Evolutionary conservation across 108 stramenopile genomes (phyloP), one percentile per base, ranked within the genome.

Genomic region (Chaetoceros tenuissimus): DNA sequence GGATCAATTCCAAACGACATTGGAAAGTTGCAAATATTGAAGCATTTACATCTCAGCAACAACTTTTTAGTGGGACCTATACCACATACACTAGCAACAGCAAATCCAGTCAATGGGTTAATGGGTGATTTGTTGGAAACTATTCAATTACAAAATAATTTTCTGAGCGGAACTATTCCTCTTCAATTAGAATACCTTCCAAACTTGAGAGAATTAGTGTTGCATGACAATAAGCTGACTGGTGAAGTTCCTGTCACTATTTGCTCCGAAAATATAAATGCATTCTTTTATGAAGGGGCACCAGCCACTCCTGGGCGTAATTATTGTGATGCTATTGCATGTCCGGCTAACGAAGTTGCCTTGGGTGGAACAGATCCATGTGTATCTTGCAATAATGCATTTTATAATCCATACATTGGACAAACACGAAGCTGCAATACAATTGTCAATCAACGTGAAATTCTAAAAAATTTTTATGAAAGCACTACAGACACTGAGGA

Each of bases 121-220:
- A n/a, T n/a, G n/a, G n/a, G n/a, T n/a, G n/a, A n/a, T n/a, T n/a
- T n/a, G n/a, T n/a, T n/a, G n/a, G n/a, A n/a, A n/a, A n/a, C n/a
- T n/a, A 20, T 79, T 7, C 68, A 75, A 72, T 44, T 82, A 2
- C 78, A 82, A 52, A 51, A 63, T 59, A 82, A 82, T 54, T 59
- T 57, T 22, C 62, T 82, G 1, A 74, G 64, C 18, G 81, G 81
- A 13, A 76, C 78, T 0, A 67, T 82, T 18, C 78, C 81, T 24
- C 48, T 62, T n/a, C n/a, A n/a, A n/a, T n/a, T n/a, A n/a, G n/a
- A n/a, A n/a, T n/a, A n/a, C n/a, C n/a, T n/a, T n/a, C n/a, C n/a
- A n/a, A n/a, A n/a, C n/a, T n/a, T n/a, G n/a, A 31, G 62, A 48
- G 31, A 66, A 61, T 47, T 48, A 28, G 63, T 67, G 2, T 18